Conservation (phyloP, 805 yeast species). For the Metschnikowia lachancei region DNA sequence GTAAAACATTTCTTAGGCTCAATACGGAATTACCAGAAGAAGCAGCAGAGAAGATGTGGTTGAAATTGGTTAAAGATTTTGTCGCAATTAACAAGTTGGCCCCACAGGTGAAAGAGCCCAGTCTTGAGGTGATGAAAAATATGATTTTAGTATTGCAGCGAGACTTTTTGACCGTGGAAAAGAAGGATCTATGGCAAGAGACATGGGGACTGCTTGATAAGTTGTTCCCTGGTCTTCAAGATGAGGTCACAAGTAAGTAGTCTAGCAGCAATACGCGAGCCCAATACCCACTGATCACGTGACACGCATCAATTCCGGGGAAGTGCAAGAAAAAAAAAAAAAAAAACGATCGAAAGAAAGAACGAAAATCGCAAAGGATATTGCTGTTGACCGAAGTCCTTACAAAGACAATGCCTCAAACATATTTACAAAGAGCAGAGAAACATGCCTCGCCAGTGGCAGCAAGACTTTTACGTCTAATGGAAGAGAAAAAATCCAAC, state of each 20-base stretch:
- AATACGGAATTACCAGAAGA: conserved; percentile 23
- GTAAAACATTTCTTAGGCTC: conserved; percentile 47
- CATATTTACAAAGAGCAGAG: conserved; percentile 69
- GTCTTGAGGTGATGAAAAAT: conserved; percentile 39
- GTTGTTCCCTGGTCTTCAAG: conserved; percentile 29
- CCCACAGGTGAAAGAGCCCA: conserved; percentile 31
- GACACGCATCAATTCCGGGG: conserved; percentile 2
- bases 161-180: conserved; percentile 24
- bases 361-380: neutral
- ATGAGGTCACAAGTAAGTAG: conserved; percentile 9
- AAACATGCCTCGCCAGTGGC: conserved; percentile 79
- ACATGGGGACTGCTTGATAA: conserved; percentile 34
- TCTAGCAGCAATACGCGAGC: neutral
- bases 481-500: conserved; percentile 80
- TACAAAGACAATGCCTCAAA: conserved; percentile 4
- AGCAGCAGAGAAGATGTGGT: conserved; percentile 32
- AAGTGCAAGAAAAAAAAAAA: conserved; percentile 1
- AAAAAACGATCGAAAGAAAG: too few species aligned
- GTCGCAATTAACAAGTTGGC: conserved; percentile 26
- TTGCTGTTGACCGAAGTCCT: neutral
- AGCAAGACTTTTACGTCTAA: conserved; percentile 62
- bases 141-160: conserved; percentile 40
- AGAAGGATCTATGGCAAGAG: conserved; percentile 28
- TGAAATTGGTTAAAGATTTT: conserved; percentile 34
- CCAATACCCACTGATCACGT: conserved; percentile 6